A percentile compares a stretch with the other conserved stretches of the same genome.
Evolutionary conservation across 805 yeast genomes (phyloP).

Genomic region (Candida suzukii): DNA sequence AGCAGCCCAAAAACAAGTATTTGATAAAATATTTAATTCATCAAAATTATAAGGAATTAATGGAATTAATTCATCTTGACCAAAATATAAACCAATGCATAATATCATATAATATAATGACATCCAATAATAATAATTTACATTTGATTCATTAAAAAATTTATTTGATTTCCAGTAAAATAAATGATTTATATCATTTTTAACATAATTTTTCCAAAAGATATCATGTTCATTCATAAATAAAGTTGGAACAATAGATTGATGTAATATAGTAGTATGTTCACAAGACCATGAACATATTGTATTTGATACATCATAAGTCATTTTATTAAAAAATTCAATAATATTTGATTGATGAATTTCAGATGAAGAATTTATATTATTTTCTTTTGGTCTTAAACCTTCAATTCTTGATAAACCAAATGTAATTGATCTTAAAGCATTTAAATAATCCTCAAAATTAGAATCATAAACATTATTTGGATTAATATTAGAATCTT

Average conservation of each 20-base stretch:
- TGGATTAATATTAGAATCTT: constrained; percentile 1
- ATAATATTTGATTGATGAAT: constrained; percentile 3
- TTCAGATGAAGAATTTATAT: constrained; percentile 6
- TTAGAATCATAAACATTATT: constrained; percentile 8
- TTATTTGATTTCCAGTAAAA: constrained; percentile 5
- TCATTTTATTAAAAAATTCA: constrained; percentile 5
- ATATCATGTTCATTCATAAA: constrained; percentile 17
- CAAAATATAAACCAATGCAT: constrained; percentile 16
- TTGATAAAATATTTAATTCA: constrained; percentile 10
- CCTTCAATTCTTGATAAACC: constrained; percentile 15
- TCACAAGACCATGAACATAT: constrained; percentile 16
- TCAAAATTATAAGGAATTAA: constrained; percentile 5
- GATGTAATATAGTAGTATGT: constrained; percentile 17
- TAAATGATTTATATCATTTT: constrained; percentile 5
- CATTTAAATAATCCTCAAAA: constrained; percentile 12
- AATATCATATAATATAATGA: constrained; percentile 15
- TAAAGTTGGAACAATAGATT: constrained; percentile 13
- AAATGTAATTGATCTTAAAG: constrained; percentile 15
- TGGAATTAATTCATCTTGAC: constrained; percentile 9
- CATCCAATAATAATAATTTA: constrained; percentile 20
- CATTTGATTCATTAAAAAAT: constrained; percentile 6
- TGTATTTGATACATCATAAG: constrained; percentile 6
- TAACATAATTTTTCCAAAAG: constrained; percentile 12
- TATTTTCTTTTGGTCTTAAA: constrained; percentile 5
- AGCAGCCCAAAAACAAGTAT: constrained; percentile 15